Base-by-base conservation (phyloP, 208 protist species). In the Borovskyia barvae region DNA sequence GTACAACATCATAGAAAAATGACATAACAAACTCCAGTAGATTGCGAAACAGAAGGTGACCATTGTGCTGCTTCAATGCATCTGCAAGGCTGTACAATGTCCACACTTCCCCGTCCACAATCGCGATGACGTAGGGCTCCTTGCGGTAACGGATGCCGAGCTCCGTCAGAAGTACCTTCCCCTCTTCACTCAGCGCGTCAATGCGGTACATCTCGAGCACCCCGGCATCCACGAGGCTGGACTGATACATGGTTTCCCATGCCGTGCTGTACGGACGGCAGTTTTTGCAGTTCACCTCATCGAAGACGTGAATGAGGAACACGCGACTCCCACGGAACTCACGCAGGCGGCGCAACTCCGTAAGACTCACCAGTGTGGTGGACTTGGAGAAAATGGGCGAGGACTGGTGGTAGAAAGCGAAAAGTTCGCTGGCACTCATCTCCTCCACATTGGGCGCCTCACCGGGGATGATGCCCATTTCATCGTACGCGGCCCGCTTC, bases 151-250 rank as follows among this genome's bases (percentile, higher is more conserved):
- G 56, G 15, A 85, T 24, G 24, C 61, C 70, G 19, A 89, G 69
- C 45, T 77, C 29, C 42, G 55, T 58, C 15, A 90, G 32, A 19
- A 91, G 63, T 30, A 36, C 8, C 28, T 52, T 45, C 3, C 71
- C 80, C 33, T 92, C 81, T 3, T 61, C 36, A 8, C 82, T 77
- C 25, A 74, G 66, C 45, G 72, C 75, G 48, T 94, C 85, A 66
- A 94, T 90, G 68, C 88, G 88, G 56, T 81, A 82, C 82, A 92
- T 82, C 66, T 87, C 73, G 8, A 92, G 36, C 30, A 89, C 70
- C 20, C 74, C 69, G 1, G 70, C 72, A 17, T 80, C 54, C 35
- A 84, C 75, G 19, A 92, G 72, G 26, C 60, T 73, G 17, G 82
- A 90, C 45, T 83, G 68, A 20, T 63, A 66, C 26, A 93, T 69